These are phyloP conservation scores for Podila epicladia DNA, from an alignment of 192 early-diverging fungal species.

Conservation along the genomic window DNA sequence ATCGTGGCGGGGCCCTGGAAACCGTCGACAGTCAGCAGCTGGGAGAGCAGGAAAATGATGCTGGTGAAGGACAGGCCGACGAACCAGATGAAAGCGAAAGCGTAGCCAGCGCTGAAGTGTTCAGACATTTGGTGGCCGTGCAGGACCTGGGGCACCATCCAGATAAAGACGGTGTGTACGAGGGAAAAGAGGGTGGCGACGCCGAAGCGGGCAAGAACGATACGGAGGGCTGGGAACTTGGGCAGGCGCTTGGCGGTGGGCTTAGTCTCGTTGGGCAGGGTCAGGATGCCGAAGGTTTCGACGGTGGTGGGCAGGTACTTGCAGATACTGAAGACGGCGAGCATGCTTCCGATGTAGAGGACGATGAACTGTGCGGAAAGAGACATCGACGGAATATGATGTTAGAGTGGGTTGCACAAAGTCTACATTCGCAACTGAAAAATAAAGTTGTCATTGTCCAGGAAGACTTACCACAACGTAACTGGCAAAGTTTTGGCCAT, in stretches of 20 bases:
- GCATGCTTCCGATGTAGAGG: constrained; percentile 44
- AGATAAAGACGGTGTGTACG: constrained; percentile 41
- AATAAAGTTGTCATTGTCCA: not conserved
- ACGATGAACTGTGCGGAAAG: constrained; percentile 34
- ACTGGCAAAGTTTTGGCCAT: constrained; percentile 49
- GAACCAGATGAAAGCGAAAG: constrained; percentile 47
- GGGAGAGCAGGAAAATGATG: constrained; percentile 34
- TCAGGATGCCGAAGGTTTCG: constrained; percentile 48
- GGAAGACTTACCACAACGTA: constrained; percentile 39
- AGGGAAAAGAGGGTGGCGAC: constrained; percentile 30
- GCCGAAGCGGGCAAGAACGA: constrained; percentile 27
- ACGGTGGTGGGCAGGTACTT: constrained; percentile 48
- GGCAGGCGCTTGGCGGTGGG: constrained; percentile 26
- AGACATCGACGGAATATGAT: not conserved
- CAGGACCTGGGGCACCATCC: constrained; percentile 51
- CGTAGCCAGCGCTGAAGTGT: constrained; percentile 37
- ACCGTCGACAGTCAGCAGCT: constrained; percentile 43
- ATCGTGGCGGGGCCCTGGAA: constrained; percentile 43
- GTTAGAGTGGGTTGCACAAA: not conserved
- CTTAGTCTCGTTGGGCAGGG: constrained; percentile 9
- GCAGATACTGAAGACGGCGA: constrained; percentile 38
- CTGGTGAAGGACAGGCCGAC: constrained; percentile 40
- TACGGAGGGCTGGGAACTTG: constrained; percentile 50
- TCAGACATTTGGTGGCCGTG: constrained; percentile 42
- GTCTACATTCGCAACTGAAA: not conserved